phyloP scores from a whole-genome alignment of 208 protist species.

The Strigomonas culicis region DNA sequence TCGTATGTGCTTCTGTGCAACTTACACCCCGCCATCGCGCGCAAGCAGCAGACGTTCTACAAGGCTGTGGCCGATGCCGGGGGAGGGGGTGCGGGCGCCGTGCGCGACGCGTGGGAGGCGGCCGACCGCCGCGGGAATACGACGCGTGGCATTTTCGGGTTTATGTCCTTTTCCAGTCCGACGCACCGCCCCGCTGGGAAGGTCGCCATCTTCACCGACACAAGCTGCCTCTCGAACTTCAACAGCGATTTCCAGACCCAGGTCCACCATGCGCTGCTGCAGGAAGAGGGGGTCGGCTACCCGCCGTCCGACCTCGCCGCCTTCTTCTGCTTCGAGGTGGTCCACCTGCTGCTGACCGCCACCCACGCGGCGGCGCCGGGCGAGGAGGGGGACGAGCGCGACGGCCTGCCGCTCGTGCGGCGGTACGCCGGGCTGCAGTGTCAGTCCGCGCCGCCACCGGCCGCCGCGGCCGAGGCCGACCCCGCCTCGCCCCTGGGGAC shows the following conservation, averaged over 20 bases:
- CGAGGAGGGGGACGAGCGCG: not conserved
- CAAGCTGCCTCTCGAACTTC: constrained; percentile 35
- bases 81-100: not conserved
- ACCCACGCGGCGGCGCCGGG: too few species aligned
- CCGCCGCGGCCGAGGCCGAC: too few species aligned
- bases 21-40: not conserved
- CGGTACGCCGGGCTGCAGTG: not conserved
- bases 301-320: not conserved
- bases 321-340: not conserved
- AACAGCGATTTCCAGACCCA: constrained; percentile 12
- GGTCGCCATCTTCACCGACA: constrained; percentile 54
- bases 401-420: not conserved
- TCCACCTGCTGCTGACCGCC: not conserved
- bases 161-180: not conserved
- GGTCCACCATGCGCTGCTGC: not conserved
- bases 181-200: constrained; percentile 4
- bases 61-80: not conserved
- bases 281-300: not conserved
- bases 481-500: not conserved
- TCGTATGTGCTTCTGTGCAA: not conserved
- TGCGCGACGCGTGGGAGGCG: not conserved
- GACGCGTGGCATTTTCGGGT: not conserved
- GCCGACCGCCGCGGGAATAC: not conserved
- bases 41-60: not conserved
- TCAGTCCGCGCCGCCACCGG: not conserved